Percentiles rank a stretch among this genome's conserved stretches.
Evolutionary conservation across 352 stramenopile species (phyloP).

Genomic region (Phytophthora tubulina): DNA sequence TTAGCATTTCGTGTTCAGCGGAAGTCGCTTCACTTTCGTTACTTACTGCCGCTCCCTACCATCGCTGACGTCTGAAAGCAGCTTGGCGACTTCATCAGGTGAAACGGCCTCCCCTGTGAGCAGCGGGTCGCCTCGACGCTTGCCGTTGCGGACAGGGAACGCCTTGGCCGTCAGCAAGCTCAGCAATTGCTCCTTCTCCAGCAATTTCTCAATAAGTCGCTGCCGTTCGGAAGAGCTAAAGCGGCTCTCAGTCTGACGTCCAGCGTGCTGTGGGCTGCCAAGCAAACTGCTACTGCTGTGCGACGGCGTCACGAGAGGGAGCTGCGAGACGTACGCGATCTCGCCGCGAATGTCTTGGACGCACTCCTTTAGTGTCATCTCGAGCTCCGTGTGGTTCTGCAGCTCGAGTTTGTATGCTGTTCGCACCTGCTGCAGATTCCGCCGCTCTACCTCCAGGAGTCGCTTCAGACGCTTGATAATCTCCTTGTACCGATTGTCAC

Average conservation of each 20-base stretch:
- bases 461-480: slow-evolving; percentile 93
- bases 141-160: slow-evolving; percentile 62
- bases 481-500: slow-evolving; percentile 91
- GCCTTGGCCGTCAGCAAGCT: slow-evolving; percentile 80
- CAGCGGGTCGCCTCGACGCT: slow-evolving; percentile 44
- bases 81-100: slow-evolving; percentile 52
- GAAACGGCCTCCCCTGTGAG: slow-evolving; percentile 57
- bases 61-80: slow-evolving; percentile 51
- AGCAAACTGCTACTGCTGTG: slow-evolving; percentile 27
- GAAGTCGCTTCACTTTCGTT: slow-evolving; percentile 31
- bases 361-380: slow-evolving; percentile 82
- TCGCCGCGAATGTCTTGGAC: slow-evolving; percentile 86
- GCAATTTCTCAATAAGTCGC: slow-evolving; percentile 77
- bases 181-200: slow-evolving; percentile 87
- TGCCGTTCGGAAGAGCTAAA: slow-evolving; percentile 65
- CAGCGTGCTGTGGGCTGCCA: slow-evolving; percentile 13
- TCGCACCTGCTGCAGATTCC: slow-evolving; percentile 85
- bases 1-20: slow-evolving; percentile 23
- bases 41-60: slow-evolving; percentile 25
- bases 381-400: slow-evolving; percentile 83
- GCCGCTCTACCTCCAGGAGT: slow-evolving; percentile 87
- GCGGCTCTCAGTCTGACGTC: slow-evolving; percentile 27
- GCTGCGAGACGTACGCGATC: slow-evolving; percentile 49
- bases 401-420: slow-evolving; percentile 74
- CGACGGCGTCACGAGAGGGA: slow-evolving; percentile 23